Evolutionary conservation across 805 yeast species (phyloP), one percentile per base, ranked within the genome.

Genomic region (Blastobotrys mokoenaii): DNA sequence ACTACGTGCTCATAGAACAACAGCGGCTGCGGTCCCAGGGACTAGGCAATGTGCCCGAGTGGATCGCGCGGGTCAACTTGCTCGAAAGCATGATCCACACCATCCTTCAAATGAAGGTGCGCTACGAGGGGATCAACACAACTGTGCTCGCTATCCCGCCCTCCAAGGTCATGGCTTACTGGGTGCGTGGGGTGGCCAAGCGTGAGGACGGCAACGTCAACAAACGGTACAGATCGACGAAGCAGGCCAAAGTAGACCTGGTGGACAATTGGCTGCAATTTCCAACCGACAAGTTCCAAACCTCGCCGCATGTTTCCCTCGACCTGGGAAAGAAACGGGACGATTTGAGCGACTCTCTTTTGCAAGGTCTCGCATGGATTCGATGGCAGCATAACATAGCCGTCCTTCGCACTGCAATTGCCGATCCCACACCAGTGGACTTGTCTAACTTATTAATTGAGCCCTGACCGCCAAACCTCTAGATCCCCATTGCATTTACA

Each of bases 321-420:
- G 18, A 15, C 39, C 18, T 18, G 6, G 42, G 42, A 6, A 38
- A 27, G 30, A 81, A 81, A 56, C 73, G 74, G 37, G 89, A 82
- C 57, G 89, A 82, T 57, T 62, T 81, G 45, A 74, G 79, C 7
- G 89, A 82, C 57, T 69, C 82, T 0, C 62, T 81, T n/a, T 61
- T 81, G 12, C 85, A 82, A 58, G 83, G 77, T 1, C 48, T 79
- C 2, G 68, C 75, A 0, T 73, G 76, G 69, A 43, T 66, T 11
- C 55, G 63, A 10, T 78, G 80, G 74, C 63, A 67, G 32, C 36
- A 51, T 3, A 69, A 67, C 46, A 36, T 39, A 12, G 20, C 20
- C 12, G 25, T 32, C 22, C 38, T 49, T 9, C 20, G 12, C 3
- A n/a, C 15, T 11, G 33, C 41, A 3, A 7, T 38, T 3, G 27